A percentile compares a stretch with the other conserved stretches of the same genome.
These are phyloP conservation scores for Mitragyna speciosa DNA, from an alignment of 257 asterid species.

Conservation along the genomic window DNA sequence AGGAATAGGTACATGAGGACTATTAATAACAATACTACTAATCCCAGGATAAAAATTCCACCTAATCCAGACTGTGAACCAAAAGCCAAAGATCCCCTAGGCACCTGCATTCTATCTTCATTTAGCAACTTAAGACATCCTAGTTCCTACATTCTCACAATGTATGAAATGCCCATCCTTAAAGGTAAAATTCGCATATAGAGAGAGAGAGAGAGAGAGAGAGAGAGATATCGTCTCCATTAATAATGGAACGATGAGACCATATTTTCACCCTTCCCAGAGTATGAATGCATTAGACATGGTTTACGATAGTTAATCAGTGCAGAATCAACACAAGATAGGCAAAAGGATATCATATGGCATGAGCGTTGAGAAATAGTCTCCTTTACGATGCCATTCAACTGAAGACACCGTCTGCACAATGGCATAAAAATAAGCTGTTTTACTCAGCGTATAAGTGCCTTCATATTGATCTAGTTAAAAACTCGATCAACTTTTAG, in stretches of 20 bases:
- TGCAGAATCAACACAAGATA: background rate
- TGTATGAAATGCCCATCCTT: background rate
- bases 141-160: background rate
- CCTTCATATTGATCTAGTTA: background rate
- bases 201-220: background rate
- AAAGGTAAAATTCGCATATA: too few relatives aligned
- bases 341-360: constrained; percentile 94
- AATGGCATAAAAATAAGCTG: constrained; percentile 24
- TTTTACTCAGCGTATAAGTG: constrained; percentile 13
- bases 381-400: constrained; percentile 99
- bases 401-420: constrained; percentile 80
- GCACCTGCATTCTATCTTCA: background rate
- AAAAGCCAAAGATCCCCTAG: background rate
- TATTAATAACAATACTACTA: background rate
- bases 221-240: background rate
- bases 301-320: constrained; percentile 10
- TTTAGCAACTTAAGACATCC: background rate
- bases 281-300: background rate
- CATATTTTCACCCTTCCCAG: background rate
- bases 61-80: too few relatives aligned
- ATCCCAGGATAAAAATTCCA: background rate
- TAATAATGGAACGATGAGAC: background rate
- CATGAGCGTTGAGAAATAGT: constrained; percentile 80
- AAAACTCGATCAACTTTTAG: background rate
- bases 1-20: background rate